Evolutionary conservation across 2,329 filamentous ascomycete species (phyloP), one percentile per base, ranked within the genome.

Genomic region (Triangularia setosa): DNA sequence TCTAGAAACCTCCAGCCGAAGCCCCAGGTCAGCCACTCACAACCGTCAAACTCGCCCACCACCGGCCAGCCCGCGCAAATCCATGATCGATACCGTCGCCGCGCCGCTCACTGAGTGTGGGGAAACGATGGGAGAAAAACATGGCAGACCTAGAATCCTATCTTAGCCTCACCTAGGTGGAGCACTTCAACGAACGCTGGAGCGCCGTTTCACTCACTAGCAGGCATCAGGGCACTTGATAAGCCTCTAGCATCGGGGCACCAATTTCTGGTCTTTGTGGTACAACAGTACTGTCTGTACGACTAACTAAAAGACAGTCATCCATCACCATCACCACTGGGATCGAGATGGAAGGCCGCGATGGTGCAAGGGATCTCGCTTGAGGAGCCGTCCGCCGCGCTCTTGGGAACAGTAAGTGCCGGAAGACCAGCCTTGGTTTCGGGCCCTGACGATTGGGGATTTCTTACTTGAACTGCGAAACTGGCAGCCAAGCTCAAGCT

Each of bases 351-450:
- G n/a, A n/a, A n/a, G n/a, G n/a, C n/a, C n/a, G n/a, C n/a, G n/a
- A n/a, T n/a, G n/a, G n/a, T n/a, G n/a, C n/a, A n/a, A 48, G 64
- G 61, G 64, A 35, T 54, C 63, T 67, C 62, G 66, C 64, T 67
- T 64, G 61, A 1, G 56, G 55, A 66, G 48, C 30, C 16, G 63
- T 52, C 48, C 62, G 56, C 58, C 56, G 64, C 24, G 52, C 61
- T 61, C 24, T 60, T 62, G 62, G 64, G 63, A 60, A 67, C 55
- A 56, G 30, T 64, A 67, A 67, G 63, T 69, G 68, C 66, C 68
- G 66, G 68, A 58, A 40, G 65, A 35, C 35, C 33, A 58, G 59
- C 60, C 54, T 63, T 53, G 58, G 44, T 60, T 56, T 59, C 64
- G 64, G 64, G 61, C 58, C 65, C 56, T 25, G 25, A 55, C 6